Base-by-base conservation (phyloP, 2,329 filamentous ascomycete genomes). In the Apiospora sp. region DNA sequence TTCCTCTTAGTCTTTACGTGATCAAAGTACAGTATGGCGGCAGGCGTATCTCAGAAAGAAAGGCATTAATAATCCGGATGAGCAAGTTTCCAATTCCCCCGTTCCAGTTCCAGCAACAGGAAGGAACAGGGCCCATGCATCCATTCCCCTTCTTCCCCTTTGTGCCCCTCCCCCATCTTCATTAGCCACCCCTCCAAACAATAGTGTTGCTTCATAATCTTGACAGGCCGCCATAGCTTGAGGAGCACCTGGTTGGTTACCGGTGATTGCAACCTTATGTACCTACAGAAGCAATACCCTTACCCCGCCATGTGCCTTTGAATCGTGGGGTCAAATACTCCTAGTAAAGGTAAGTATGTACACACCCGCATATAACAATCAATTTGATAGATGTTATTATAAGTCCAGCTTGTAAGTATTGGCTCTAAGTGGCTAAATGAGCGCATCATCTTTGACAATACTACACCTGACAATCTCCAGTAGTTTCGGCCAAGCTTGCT, bases 51-150 rank as follows among this genome's bases (percentile, higher is more conserved):
- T 14, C n/a, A 64, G 19, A 41, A 64, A 58, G 27, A 64, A 64
- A 41, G 34, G 58, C 58, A 64, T 64, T 64, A 64, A 64, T 64
- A 64, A 64, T 41, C 22, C 58, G 34, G 58, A 64, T 64, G 58
- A 64, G 58, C 58, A 64, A 41, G 58, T 64, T 64, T 64, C 58
- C 58, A 64, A 64, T 41, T 22, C 58, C 49, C 34, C 34, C 34
- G 19, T 64, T 37, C 58, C 58, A n/a, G 30, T 37, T 64, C 30
- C 58, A 37, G 58, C 8, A 7, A 16, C 27, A 22, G 27, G 24
- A 61, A 34, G 30, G 19, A 61, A 61, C 54, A 37, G 30, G 54
- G 54, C 30, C 54, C 54, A 37, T 61, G 54, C 54, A 34, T 22
- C 30, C 37, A 41, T 8, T 30, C 24, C 24, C 51, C 51, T 30